phyloP scores from a whole-genome alignment of 2,329 filamentous ascomycete species.

The Aspergillus sp. region DNA sequence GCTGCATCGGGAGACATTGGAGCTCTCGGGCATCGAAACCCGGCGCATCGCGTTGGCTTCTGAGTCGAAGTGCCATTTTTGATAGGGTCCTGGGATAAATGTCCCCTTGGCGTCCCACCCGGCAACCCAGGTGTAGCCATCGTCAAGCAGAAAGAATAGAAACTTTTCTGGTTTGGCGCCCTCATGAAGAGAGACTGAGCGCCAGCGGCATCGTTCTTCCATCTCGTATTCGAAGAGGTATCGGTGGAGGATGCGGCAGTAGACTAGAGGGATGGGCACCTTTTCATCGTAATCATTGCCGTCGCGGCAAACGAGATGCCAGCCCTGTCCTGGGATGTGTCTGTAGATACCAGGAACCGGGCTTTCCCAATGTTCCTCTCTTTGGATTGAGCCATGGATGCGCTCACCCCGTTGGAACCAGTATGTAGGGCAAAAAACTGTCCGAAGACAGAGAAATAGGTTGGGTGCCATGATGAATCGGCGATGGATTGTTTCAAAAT shows the following conservation, averaged over 20 bases:
- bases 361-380: slow-evolving; percentile 45
- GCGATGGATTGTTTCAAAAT: background rate
- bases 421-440: slow-evolving; percentile 44
- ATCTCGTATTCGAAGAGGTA: slow-evolving; percentile 47
- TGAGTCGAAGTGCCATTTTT: slow-evolving; percentile 44
- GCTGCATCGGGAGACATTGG: slow-evolving; percentile 31
- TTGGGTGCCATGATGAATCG: slow-evolving; percentile 44
- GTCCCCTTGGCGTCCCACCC: slow-evolving; percentile 46
- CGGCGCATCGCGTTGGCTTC: slow-evolving; percentile 32
- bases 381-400: slow-evolving; percentile 33
- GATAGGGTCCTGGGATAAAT: slow-evolving; percentile 49
- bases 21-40: slow-evolving; percentile 27
- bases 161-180: slow-evolving; percentile 34
- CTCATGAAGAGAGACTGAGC: slow-evolving; percentile 33
- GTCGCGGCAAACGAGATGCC: slow-evolving; percentile 44
- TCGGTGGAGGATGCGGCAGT: slow-evolving; percentile 46
- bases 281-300: slow-evolving; percentile 28
- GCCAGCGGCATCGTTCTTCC: slow-evolving; percentile 42
- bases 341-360: slow-evolving; percentile 47
- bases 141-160: slow-evolving; percentile 47
- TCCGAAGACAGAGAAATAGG: slow-evolving; percentile 46
- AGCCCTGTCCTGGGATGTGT: slow-evolving; percentile 46
- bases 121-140: slow-evolving; percentile 46
- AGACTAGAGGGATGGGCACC: slow-evolving; percentile 35
- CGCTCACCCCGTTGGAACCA: slow-evolving; percentile 43